Evolutionary conservation across 805 yeast species (phyloP).

Genomic region (Myxozyma sirexii): DNA sequence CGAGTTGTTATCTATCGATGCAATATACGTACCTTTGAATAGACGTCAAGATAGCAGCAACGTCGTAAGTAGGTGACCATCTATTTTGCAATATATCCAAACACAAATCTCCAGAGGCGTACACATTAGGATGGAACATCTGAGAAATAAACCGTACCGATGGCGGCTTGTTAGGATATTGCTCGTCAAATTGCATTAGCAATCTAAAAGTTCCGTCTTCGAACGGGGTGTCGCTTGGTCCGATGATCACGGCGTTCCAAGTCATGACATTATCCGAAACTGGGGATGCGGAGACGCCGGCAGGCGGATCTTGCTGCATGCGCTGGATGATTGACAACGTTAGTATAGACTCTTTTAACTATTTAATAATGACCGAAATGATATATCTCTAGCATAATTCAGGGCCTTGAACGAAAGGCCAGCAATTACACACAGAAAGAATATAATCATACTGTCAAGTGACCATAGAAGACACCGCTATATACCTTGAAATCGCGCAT

Average conservation of each 20-base stretch:
- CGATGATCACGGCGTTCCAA: constrained; percentile 96
- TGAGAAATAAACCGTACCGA: constrained; percentile 84
- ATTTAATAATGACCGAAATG: background rate
- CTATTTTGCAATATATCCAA: constrained; percentile 93
- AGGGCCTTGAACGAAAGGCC: too few species aligned
- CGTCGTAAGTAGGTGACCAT: constrained; percentile 99
- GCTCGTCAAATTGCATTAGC: constrained; percentile 88
- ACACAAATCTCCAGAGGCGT: constrained; percentile 93
- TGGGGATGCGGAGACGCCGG: constrained; percentile 97
- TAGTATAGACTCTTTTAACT: background rate
- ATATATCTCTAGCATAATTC: too few species aligned
- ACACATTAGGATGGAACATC: constrained; percentile 98
- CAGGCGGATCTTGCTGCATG: constrained; percentile 97
- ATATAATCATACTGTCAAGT: background rate
- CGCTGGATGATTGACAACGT: constrained; percentile 50
- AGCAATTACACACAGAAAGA: background rate
- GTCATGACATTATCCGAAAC: constrained; percentile 95
- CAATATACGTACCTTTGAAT: constrained; percentile 60
- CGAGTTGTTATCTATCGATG: background rate
- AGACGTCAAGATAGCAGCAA: constrained; percentile 90
- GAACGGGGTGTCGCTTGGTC: constrained; percentile 96
- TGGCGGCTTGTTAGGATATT: constrained; percentile 97
- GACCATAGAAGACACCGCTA: background rate
- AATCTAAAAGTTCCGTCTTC: constrained; percentile 96
- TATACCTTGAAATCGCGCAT: constrained; percentile 95